These are phyloP conservation scores for Ramaria sp. DNA, from an alignment of 768 basidiomycete species.

Conservation along the genomic window DNA sequence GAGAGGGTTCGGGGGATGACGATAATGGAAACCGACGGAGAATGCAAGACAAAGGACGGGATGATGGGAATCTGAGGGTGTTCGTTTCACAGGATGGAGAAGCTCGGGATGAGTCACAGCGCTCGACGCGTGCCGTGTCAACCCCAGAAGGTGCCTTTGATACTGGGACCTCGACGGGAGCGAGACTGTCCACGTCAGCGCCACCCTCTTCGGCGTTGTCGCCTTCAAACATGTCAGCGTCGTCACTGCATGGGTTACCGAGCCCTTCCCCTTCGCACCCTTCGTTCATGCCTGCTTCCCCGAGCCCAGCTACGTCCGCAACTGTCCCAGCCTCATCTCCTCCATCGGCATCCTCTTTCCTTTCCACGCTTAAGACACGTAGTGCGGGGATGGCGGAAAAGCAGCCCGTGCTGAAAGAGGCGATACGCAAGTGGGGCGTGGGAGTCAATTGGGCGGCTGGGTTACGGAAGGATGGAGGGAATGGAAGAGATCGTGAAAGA, in stretches of 20 bases:
- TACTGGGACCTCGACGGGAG: too few relatives aligned
- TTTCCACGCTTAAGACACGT: constrained; percentile 69
- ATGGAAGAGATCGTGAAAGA: background rate
- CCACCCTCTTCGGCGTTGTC: too few relatives aligned
- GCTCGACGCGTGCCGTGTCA: too few relatives aligned
- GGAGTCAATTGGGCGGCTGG: constrained; percentile 45
- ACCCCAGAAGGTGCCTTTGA: too few relatives aligned
- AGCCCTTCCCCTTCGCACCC: constrained; percentile 11
- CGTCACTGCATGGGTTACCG: too few relatives aligned
- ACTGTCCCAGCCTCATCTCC: constrained; percentile 19
- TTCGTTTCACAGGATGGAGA: background rate
- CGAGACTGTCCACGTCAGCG: too few relatives aligned
- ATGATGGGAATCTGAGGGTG: background rate
- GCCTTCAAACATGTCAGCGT: too few relatives aligned
- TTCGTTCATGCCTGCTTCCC: constrained; percentile 24
- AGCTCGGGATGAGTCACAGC: background rate
- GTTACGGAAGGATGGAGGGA: constrained; percentile 31
- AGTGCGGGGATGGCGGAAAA: constrained; percentile 51
- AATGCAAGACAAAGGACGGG: background rate
- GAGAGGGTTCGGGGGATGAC: background rate
- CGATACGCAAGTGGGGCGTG: constrained; percentile 84
- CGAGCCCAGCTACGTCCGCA: constrained; percentile 21
- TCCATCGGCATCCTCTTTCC: constrained; percentile 47
- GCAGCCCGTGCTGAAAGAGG: constrained; percentile 80
- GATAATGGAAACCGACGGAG: background rate